Evolutionary conservation across 306 rosid genomes (phyloP).

Genomic region (Cucurbita ficifolia): DNA sequence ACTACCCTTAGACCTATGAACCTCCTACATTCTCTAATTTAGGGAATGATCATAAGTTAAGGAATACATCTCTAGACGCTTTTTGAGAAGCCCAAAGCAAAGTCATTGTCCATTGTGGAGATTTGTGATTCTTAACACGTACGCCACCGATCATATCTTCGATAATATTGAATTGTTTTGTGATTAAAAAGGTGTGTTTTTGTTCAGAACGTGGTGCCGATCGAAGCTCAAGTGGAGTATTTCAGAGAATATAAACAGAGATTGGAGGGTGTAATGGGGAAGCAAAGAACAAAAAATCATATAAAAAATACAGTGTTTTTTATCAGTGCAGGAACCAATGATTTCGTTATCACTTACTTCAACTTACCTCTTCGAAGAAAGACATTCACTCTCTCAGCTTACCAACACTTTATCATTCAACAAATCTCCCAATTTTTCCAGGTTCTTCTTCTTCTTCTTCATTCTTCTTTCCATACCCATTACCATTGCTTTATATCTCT

Average conservation of each 20-base stretch:
- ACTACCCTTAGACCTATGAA: too few species aligned
- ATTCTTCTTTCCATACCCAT: too few species aligned
- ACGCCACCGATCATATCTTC: not conserved
- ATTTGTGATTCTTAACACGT: too few species aligned
- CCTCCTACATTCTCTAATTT: too few species aligned
- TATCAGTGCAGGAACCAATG: constrained; percentile 71
- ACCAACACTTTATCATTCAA: constrained; percentile 43
- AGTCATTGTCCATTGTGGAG: too few species aligned
- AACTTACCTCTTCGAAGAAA: constrained; percentile 29
- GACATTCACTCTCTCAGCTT: constrained; percentile 17
- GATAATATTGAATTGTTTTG: too few species aligned
- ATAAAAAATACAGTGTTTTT: constrained; percentile 32
- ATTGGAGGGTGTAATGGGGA: constrained; percentile 29
- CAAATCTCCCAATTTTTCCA: constrained; percentile 28
- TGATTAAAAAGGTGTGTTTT: too few species aligned
- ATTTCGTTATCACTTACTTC: constrained; percentile 50
- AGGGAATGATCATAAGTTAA: too few species aligned
- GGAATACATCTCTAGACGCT: too few species aligned
- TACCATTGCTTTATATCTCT: too few species aligned
- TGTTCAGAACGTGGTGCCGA: constrained; percentile 38
- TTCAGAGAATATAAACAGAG: constrained; percentile 40
- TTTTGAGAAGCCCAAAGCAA: too few species aligned
- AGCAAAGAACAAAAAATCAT: constrained; percentile 24
- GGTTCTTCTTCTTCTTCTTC: constrained; percentile 16
- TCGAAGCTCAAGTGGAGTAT: constrained; percentile 39